These are phyloP conservation scores for Kwoniella bestiolae DNA, from an alignment of 768 basidiomycete genomes.

Conservation along the genomic window DNA sequence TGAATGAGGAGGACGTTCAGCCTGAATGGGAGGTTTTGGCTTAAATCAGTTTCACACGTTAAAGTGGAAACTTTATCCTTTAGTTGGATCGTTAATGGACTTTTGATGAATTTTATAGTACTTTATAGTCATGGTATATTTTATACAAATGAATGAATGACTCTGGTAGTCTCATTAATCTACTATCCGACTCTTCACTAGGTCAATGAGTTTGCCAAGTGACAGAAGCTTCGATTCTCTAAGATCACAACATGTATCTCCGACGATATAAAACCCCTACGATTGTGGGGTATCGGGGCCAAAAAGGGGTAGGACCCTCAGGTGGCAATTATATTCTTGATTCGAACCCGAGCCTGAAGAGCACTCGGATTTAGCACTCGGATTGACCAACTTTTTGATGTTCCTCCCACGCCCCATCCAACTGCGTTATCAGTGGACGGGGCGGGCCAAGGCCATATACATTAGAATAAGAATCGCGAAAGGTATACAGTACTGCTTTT, in stretches of 20 bases:
- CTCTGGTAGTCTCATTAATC: slow-evolving; percentile 17
- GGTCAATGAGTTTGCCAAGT: too few relatives aligned
- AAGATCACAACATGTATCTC: too few relatives aligned
- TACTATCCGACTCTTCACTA: background rate
- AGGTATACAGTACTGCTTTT: too few relatives aligned
- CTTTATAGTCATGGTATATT: background rate
- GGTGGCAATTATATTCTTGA: background rate
- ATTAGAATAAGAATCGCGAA: background rate
- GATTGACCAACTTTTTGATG: background rate
- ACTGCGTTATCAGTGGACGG: background rate
- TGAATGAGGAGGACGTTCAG: slow-evolving; percentile 35
- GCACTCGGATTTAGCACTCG: background rate
- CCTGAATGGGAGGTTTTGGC: slow-evolving; percentile 34
- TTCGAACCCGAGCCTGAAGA: background rate
- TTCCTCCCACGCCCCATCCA: background rate
- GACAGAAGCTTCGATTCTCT: too few relatives aligned
- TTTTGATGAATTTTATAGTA: background rate
- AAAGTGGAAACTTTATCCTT: background rate
- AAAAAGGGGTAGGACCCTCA: background rate
- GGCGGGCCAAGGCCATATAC: background rate
- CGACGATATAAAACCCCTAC: too few relatives aligned
- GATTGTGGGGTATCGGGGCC: too few relatives aligned
- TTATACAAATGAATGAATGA: slow-evolving; percentile 11
- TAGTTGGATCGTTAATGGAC: background rate
- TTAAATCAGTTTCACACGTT: slow-evolving; percentile 3